Percentiles rank a stretch among this genome's conserved stretches.
These are phyloP conservation scores for Colletotrichum sidae DNA, from an alignment of 2,329 filamentous ascomycete species.

Conservation along the genomic window DNA sequence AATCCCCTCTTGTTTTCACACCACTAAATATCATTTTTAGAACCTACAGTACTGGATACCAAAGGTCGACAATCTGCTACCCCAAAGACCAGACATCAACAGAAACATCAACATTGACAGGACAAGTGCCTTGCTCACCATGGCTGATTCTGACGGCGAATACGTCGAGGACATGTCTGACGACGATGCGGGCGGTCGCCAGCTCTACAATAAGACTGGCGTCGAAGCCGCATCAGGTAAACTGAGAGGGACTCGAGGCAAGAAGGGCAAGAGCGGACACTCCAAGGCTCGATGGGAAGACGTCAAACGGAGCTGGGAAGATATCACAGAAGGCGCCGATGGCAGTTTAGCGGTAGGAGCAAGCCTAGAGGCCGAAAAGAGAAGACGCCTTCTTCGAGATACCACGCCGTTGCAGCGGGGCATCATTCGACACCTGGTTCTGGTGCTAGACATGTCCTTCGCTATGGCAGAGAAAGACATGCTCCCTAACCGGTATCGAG, in stretches of 20 bases:
- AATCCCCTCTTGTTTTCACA: too few species aligned
- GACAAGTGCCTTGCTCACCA: constrained; percentile 46
- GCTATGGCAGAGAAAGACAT: constrained; percentile 97
- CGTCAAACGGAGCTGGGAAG: constrained; percentile 77
- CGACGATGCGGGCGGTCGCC: constrained; percentile 69
- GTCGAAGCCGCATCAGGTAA: constrained; percentile 1
- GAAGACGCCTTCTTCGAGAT: constrained; percentile 84
- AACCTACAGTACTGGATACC: too few species aligned
- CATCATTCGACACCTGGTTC: constrained; percentile 95
- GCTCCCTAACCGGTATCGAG: constrained; percentile 85
- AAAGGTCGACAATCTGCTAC: too few species aligned
- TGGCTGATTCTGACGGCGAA: constrained; percentile 81
- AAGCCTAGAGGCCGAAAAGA: constrained; percentile 84
- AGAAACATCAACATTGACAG: background rate
- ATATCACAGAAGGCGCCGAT: constrained; percentile 81
- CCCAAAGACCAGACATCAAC: background rate
- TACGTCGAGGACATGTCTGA: constrained; percentile 75
- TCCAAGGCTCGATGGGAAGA: constrained; percentile 73
- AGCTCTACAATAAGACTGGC: constrained; percentile 47
- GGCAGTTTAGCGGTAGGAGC: constrained; percentile 82
- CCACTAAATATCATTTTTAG: too few species aligned
- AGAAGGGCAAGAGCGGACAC: constrained; percentile 46
- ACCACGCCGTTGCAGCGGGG: constrained; percentile 95
- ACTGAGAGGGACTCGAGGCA: constrained; percentile 37
- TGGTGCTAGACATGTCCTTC: constrained; percentile 91